A percentile compares a stretch with the other conserved stretches of the same genome.
These are phyloP conservation scores for Otatea glauca DNA, from an alignment of 176 grass and related monocot species.

Conservation along the genomic window DNA sequence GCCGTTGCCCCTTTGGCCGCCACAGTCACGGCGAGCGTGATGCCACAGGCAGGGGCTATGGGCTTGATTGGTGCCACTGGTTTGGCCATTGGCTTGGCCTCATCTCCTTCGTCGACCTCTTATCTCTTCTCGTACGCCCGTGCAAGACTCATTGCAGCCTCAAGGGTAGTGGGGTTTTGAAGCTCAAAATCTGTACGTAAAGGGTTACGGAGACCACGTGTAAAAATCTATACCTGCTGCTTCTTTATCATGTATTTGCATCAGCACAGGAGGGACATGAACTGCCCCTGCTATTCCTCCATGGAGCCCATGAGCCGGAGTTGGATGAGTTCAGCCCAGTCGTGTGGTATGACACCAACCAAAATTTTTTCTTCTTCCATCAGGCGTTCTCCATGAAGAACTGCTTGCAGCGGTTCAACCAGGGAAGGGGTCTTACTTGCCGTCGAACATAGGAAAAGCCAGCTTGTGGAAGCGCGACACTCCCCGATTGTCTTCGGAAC, in stretches of 20 bases:
- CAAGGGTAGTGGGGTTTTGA: neutral
- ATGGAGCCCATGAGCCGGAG: neutral
- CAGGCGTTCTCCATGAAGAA: neutral
- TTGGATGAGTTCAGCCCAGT: neutral
- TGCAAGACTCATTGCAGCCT: neutral
- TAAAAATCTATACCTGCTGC: neutral
- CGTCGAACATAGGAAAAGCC: neutral
- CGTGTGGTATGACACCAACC: neutral
- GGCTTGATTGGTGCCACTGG: too few species aligned
- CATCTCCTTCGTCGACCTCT: neutral
- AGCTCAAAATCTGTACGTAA: neutral
- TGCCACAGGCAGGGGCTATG: too few species aligned
- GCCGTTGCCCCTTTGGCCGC: too few species aligned
- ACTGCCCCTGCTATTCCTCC: neutral
- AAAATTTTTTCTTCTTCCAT: neutral
- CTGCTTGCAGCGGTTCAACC: neutral
- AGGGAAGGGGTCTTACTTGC: neutral
- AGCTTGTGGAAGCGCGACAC: neutral
- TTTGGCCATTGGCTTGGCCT: neutral
- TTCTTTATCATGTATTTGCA: neutral
- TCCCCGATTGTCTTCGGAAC: neutral
- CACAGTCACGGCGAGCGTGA: too few species aligned
- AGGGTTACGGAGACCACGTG: neutral
- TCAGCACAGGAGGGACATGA: neutral
- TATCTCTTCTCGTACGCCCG: neutral